Base-by-base conservation (phyloP, 768 basidiomycete genomes). In the Amanita pseudoporphyria region DNA sequence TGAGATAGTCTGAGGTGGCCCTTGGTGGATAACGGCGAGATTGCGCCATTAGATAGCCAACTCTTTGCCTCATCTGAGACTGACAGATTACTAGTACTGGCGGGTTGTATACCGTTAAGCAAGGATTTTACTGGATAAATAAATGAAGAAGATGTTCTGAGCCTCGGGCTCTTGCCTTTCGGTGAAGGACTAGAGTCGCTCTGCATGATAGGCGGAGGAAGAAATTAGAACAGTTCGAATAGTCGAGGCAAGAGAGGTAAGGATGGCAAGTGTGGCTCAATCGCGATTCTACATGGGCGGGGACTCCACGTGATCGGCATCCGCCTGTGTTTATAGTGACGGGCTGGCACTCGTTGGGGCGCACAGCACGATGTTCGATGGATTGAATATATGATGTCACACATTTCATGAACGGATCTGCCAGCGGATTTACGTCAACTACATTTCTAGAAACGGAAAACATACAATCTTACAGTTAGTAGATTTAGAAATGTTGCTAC, bases 61-160 rank as follows among this genome's bases (percentile, higher is more conserved):
- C 26, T 7, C 4, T 3, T 28, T 4, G 26, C 26, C 7, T 28
- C 7, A 7, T 28, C 4, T 28, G 22, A 24, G 4, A 28, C 3
- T 16, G 24, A 28, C 6, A 6, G 50, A 47, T 53, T 40, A 24
- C 47, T 53, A 6, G 60, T 40, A 24, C 47, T 53, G 7, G 60
- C 67, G 1, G 67, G 69, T 42, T 67, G 67, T 19, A 71, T 69
- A 13, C 65, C 62, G 22, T 51, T 59, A 36, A 74, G 57, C 6
- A 74, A 60, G 35, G 71, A 71, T 47, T 62, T 69, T 21, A 70
- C 63, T 0, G 71, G 71, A 54, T 71, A 72, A 33, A 72, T 59
- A 46, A 62, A 71, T 12, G 68, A 64, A 1, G 58, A 48, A 4
- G 55, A 41, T 7, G 54, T 30, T 26, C 35, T 19, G 6, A 31